A percentile compares a stretch with the other conserved stretches of the same genome.
Conservation (phyloP, 139 green algal genomes). For the Desmodesmus armatus region DNA sequence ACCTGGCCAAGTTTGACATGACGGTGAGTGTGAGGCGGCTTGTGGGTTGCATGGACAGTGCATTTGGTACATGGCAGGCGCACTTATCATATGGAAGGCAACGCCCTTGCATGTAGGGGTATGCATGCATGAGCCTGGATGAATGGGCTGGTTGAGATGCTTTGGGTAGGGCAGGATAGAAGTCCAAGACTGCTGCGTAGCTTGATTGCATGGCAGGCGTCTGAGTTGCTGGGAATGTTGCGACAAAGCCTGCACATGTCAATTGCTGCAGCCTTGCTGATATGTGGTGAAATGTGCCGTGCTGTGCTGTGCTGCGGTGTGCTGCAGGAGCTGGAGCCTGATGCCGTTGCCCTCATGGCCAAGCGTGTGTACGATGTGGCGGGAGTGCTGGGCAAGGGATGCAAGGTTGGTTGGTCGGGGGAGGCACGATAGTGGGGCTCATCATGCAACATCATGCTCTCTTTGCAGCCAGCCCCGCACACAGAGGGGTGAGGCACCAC, state of each 20-base stretch:
- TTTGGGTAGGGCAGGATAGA: neutral
- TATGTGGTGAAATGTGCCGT: neutral
- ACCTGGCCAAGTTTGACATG: slow-evolving; percentile 98
- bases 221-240: neutral
- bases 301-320: neutral
- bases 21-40: neutral
- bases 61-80: too few relatives aligned
- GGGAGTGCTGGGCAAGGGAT: slow-evolving; percentile 91
- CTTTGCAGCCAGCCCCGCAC: too few relatives aligned
- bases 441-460: too few relatives aligned
- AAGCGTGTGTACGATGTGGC: slow-evolving; percentile 98
- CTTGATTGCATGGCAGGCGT: neutral
- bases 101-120: too few relatives aligned
- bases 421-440: too few relatives aligned
- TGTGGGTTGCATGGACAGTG: slow-evolving; percentile 31
- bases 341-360: slow-evolving; percentile 92
- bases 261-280: neutral
- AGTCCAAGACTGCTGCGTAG: too few relatives aligned
- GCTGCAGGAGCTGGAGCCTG: slow-evolving; percentile 73
- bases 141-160: neutral
- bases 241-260: neutral
- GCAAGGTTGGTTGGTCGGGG: too few relatives aligned
- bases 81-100: too few relatives aligned
- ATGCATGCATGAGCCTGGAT: too few relatives aligned
- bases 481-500: too few relatives aligned